Conservation (phyloP, 2,329 filamentous ascomycete species). For the Phyllosticta citribraziliensis region DNA sequence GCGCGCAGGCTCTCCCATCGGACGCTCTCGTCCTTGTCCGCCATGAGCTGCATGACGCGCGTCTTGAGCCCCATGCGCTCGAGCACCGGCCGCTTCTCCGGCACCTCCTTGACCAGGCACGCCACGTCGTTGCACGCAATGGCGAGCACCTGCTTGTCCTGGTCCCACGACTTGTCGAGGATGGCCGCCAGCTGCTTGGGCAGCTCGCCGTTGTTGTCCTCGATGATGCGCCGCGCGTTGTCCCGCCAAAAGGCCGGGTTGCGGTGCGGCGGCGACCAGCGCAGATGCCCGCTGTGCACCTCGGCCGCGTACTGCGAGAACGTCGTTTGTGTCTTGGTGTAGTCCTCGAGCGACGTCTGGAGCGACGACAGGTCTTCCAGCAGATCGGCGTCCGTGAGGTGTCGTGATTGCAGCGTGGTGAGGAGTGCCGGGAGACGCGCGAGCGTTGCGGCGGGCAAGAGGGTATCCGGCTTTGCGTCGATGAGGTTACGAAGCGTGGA, state of each 20-base stretch:
- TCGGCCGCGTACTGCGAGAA: conserved; percentile 68
- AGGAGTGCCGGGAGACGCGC: conserved; percentile 64
- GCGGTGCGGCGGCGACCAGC: conserved; percentile 87
- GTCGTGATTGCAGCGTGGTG: conserved; percentile 44
- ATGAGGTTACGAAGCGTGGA: conserved; percentile 86
- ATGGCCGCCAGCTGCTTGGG: conserved; percentile 78
- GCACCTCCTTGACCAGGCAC: conserved; percentile 78
- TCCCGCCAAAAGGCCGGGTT: conserved; percentile 84
- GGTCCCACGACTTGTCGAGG: conserved; percentile 71
- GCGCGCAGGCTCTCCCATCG: conserved; percentile 88
- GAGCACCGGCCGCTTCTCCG: conserved; percentile 68
- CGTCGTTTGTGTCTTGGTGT: conserved; percentile 59
- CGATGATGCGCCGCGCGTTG: conserved; percentile 78
- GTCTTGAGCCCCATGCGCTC: conserved; percentile 80
- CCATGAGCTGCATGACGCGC: conserved; percentile 89
- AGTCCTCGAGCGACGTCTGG: conserved; percentile 67
- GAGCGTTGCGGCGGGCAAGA: conserved; percentile 76
- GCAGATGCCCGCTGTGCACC: conserved; percentile 73
- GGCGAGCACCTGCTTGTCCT: conserved; percentile 75
- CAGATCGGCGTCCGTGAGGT: conserved; percentile 43
- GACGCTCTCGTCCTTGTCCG: conserved; percentile 75
- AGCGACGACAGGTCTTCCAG: conserved; percentile 40
- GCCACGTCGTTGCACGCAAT: conserved; percentile 91
- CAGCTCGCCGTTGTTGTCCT: conserved; percentile 69
- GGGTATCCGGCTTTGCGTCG: conserved; percentile 54